phyloP scores from a whole-genome alignment of 805 yeast species.

The Metschnikowia sp. region DNA sequence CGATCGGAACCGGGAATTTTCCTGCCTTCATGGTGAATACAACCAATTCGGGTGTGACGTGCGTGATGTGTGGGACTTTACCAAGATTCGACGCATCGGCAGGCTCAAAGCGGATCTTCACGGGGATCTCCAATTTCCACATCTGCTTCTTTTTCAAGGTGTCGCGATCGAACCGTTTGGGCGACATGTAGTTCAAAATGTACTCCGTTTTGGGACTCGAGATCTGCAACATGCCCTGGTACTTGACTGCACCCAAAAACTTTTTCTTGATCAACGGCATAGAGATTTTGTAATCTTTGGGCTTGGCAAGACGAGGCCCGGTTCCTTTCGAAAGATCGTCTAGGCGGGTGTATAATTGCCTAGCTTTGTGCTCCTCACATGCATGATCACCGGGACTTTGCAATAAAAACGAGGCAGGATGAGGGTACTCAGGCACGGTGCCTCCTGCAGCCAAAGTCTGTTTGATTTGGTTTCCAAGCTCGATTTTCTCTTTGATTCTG shows the following conservation, averaged over 20 bases:
- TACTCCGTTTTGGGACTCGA: constrained; percentile 32
- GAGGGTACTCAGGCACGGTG: background rate
- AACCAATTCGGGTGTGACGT: constrained; percentile 28
- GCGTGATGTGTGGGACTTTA: constrained; percentile 4
- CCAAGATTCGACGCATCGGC: constrained; percentile 16
- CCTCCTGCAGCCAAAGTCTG: constrained; percentile 4
- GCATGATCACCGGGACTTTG: background rate
- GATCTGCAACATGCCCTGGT: constrained; percentile 31
- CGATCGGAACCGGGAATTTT: constrained; percentile 32
- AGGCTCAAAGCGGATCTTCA: constrained; percentile 27
- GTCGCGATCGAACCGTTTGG: constrained; percentile 16
- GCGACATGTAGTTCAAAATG: constrained; percentile 23
- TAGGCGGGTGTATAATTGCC: constrained; percentile 16
- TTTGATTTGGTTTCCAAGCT: constrained; percentile 22
- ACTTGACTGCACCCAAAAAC: constrained; percentile 28
- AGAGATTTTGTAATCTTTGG: constrained; percentile 25
- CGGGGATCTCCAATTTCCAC: constrained; percentile 27
- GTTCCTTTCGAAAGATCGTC: constrained; percentile 1
- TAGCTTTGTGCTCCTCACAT: constrained; percentile 9
- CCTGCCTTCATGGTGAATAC: constrained; percentile 31
- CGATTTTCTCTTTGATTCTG: constrained; percentile 28
- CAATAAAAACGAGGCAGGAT: background rate
- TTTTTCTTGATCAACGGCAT: constrained; percentile 29
- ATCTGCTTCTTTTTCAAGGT: constrained; percentile 3
- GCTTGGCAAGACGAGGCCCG: background rate